Evolutionary conservation across 352 stramenopile genomes (phyloP), one percentile per base, ranked within the genome.

Genomic region (Globisporangium uncinulatum): DNA sequence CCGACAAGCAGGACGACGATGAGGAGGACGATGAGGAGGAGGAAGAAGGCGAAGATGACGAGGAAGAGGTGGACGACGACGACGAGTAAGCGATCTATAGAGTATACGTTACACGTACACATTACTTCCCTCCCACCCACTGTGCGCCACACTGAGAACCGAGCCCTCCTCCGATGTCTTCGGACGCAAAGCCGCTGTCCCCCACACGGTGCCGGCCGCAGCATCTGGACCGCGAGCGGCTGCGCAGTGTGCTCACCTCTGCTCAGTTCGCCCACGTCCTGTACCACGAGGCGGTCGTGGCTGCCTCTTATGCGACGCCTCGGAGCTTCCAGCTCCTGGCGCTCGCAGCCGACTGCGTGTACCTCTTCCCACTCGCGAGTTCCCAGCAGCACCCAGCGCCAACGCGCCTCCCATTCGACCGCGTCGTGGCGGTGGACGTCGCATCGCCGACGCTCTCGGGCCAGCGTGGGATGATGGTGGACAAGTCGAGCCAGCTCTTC

Each of bases 201-300:
- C 78, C 77, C 36, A 84, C 78, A 43, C 71, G 74, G 43, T 89
- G 72, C 24, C 67, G 76, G 1, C 74, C 78, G 50, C 62, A 75
- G 55, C 69, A 86, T 47, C 21, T 89, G 43, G 78, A 89, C 32
- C 71, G 67, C 15, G 78, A 88, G 63, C 67, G 76, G 13, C 57
- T 86, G 21, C 74, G 81, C 29, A 45, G 55, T 0, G 52, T 71
- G 54, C 56, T 91, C 24, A 59, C 54, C 5, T 49, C 53, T 1
- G 32, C 57, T 0, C 67, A 79, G 37, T 83, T 79, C 43, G 47
- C 66, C 1, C 55, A 63, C 31, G 56, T 88, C 32, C 56, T 67
- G 0, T 87, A 79, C 52, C 71, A 89, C 50, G 79, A 89, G 67
- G 71, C 75, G 34, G 73, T 83, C 29, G 73, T 89, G 9, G 59